A percentile compares a stretch with the other conserved stretches of the same genome.
Evolutionary conservation across 805 yeast species (phyloP).

Genomic region (Tetrapisispora taiwanensis): DNA sequence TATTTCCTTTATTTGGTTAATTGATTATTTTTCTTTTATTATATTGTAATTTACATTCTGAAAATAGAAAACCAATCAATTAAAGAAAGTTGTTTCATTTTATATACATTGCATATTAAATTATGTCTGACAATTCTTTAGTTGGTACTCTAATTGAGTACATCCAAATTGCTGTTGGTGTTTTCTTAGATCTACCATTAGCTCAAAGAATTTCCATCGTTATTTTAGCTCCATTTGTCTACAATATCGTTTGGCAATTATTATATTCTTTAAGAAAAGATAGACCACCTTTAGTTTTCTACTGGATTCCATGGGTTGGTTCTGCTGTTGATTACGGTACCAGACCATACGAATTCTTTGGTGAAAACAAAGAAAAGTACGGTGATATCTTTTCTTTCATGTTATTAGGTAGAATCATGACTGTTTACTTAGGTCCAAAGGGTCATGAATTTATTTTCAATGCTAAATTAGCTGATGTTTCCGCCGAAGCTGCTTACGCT

Average conservation of each 20-base stretch:
- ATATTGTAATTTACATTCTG: not conserved
- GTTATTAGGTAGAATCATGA: conserved; percentile 82
- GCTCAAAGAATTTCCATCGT: conserved; percentile 31
- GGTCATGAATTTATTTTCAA: conserved; percentile 96
- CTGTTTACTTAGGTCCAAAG: conserved; percentile 92
- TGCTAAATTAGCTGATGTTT: conserved; percentile 78
- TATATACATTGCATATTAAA: not conserved
- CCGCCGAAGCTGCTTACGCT: conserved; percentile 92
- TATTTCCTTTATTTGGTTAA: not conserved
- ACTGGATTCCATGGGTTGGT: conserved; percentile 95
- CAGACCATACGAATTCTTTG: conserved; percentile 88
- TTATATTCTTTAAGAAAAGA: conserved; percentile 64
- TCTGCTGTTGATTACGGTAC: conserved; percentile 82
- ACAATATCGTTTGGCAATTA: conserved; percentile 57
- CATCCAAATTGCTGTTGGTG: conserved; percentile 7
- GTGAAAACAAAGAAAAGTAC: conserved; percentile 61
- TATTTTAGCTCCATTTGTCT: conserved; percentile 45
- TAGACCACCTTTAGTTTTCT: conserved; percentile 81
- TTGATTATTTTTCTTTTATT: too few species aligned
- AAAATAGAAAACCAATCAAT: not conserved
- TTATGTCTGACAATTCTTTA: conserved; percentile 7
- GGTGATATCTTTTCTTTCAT: conserved; percentile 93
- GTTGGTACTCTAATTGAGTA: conserved; percentile 13
- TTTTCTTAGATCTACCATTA: conserved; percentile 27
- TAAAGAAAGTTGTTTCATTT: not conserved